phyloP scores from a whole-genome alignment of 768 basidiomycete species.

The Rhizopogon vesiculosus region DNA sequence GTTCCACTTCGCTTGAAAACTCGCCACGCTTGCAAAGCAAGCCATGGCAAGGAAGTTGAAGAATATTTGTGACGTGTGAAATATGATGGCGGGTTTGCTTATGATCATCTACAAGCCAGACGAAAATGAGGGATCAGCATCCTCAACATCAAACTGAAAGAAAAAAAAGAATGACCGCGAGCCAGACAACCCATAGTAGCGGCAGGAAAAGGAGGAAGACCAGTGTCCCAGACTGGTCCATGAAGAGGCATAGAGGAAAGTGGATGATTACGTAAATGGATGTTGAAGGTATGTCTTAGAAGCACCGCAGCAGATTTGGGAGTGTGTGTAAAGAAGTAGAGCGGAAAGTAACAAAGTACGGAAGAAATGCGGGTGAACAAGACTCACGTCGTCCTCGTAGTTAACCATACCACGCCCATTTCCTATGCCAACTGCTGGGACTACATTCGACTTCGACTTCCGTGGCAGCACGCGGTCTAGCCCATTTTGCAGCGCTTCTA shows the following conservation, averaged over 20 bases:
- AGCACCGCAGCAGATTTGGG: constrained; percentile 9
- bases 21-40: constrained; percentile 85
- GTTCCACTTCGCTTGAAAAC: constrained; percentile 81
- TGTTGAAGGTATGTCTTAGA: constrained; percentile 9
- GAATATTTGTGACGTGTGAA: constrained; percentile 76
- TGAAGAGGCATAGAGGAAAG: constrained; percentile 26
- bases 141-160: constrained; percentile 6
- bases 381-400: constrained; percentile 71
- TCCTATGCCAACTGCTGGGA: constrained; percentile 53
- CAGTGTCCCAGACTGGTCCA: constrained; percentile 43
- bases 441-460: constrained; percentile 4
- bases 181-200: constrained; percentile 59
- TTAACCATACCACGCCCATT: constrained; percentile 52
- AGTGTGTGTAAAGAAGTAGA: constrained; percentile 9
- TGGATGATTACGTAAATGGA: constrained; percentile 27
- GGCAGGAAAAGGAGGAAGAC: constrained; percentile 64
- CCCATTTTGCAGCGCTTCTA: constrained; percentile 24
- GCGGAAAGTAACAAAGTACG: constrained; percentile 10
- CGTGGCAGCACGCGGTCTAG: constrained; percentile 26
- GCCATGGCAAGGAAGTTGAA: constrained; percentile 92
- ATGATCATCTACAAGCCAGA: constrained; percentile 68
- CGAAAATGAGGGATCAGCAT: constrained; percentile 9
- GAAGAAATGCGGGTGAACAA: neutral
- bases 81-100: constrained; percentile 76
- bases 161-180: constrained; percentile 48